Conservation (phyloP, 2,329 filamentous ascomycete genomes). For the Leptoxyphium fumago region DNA sequence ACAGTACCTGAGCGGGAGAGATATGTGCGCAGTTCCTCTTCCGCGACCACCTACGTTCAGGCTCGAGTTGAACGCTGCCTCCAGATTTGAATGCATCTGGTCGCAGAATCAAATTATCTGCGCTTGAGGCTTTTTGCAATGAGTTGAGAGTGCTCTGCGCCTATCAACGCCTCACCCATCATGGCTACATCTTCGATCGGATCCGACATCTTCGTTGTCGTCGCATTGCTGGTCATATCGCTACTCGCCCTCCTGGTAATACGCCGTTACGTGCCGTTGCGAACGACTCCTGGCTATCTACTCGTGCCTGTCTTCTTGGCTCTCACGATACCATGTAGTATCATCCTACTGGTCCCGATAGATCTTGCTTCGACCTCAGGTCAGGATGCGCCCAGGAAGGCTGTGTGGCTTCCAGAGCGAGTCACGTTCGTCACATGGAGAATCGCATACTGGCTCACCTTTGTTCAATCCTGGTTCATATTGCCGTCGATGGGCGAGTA, state of each 20-base stretch:
- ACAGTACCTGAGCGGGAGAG: no score
- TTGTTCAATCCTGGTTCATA: conserved; percentile 89
- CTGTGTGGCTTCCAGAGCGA: conserved; percentile 72
- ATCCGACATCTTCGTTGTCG: conserved; percentile 62
- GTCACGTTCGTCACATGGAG: conserved; percentile 80
- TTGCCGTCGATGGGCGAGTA: conserved; percentile 90
- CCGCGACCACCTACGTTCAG: no score
- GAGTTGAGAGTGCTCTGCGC: no score
- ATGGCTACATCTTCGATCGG: conserved; percentile 50
- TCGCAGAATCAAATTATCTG: no score
- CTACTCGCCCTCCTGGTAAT: conserved; percentile 68
- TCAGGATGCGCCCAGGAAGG: conserved; percentile 44
- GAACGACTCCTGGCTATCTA: conserved; percentile 79
- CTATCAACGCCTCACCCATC: neutral
- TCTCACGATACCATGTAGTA: conserved; percentile 81
- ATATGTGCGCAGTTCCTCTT: no score
- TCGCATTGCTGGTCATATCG: conserved; percentile 61
- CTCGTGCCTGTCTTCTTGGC: conserved; percentile 88
- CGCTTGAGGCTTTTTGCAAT: no score
- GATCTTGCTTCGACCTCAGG: conserved; percentile 78
- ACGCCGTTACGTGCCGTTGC: conserved; percentile 78
- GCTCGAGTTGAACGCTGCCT: no score
- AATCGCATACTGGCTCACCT: conserved; percentile 94
- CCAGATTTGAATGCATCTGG: no score
- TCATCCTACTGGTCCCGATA: conserved; percentile 84